Percentiles rank a stretch among this genome's conserved stretches.
phyloP scores from a whole-genome alignment of 805 yeast species.

The Metschnikowia kofuensis region DNA sequence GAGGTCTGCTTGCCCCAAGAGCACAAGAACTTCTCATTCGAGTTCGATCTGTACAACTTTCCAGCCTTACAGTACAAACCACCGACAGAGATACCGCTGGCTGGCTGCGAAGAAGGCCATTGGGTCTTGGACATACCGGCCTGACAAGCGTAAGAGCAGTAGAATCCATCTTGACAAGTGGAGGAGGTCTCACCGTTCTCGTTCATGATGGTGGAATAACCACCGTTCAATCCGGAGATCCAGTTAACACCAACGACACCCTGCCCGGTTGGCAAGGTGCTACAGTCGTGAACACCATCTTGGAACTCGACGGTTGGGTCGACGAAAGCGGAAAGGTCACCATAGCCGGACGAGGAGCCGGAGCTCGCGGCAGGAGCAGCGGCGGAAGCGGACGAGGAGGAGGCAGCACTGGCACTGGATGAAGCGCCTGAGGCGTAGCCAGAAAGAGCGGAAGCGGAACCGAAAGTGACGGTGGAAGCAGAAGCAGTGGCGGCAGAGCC shows the following conservation, averaged over 20 bases:
- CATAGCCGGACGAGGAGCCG: slow-evolving; percentile 6
- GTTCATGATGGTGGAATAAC: slow-evolving; percentile 45
- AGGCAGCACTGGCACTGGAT: neutral
- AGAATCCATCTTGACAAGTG: slow-evolving; percentile 59
- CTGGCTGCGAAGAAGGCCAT: slow-evolving; percentile 69
- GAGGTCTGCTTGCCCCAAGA: slow-evolving; percentile 62
- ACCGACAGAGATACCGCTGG: slow-evolving; percentile 69
- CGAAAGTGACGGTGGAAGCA: slow-evolving; percentile 3
- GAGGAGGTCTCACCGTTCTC: slow-evolving; percentile 47
- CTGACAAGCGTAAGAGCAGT: slow-evolving; percentile 77
- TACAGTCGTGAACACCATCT: slow-evolving; percentile 22
- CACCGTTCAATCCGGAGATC: slow-evolving; percentile 34
- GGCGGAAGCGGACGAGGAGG: slow-evolving; percentile 3
- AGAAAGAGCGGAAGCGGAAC: slow-evolving; percentile 1
- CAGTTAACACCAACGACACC: slow-evolving; percentile 21
- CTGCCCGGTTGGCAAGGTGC: slow-evolving; percentile 21
- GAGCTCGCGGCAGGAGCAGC: neutral
- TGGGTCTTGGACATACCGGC: slow-evolving; percentile 81
- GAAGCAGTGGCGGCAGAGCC: slow-evolving; percentile 3
- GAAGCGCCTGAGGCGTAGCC: neutral
- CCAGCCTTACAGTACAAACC: slow-evolving; percentile 65
- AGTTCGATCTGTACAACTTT: slow-evolving; percentile 58
- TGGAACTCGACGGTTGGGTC: slow-evolving; percentile 18
- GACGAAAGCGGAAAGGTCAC: slow-evolving; percentile 17
- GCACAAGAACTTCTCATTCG: slow-evolving; percentile 52